phyloP scores from a whole-genome alignment of 306 rosid species.

The Quillaja saponaria region DNA sequence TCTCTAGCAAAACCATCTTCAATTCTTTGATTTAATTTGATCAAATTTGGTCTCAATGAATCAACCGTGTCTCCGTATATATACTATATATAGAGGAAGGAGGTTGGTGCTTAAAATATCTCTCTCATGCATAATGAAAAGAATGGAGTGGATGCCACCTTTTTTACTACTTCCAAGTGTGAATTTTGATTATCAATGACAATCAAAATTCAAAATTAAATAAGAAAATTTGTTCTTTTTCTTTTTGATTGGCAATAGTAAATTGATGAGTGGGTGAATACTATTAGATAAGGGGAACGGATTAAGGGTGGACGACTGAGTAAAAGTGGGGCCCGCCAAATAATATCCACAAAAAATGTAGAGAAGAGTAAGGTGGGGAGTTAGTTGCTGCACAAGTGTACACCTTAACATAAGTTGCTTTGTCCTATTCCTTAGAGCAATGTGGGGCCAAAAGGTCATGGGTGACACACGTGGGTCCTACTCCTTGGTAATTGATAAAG shows the following conservation, averaged over 20 bases:
- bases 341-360: constrained; percentile 28
- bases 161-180: constrained; percentile 35
- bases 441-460: constrained; percentile 7
- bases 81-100: too few relatives aligned
- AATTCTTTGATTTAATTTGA: too few relatives aligned
- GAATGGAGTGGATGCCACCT: background rate
- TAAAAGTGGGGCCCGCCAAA: constrained; percentile 34
- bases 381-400: constrained; percentile 31
- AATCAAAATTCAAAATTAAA: too few relatives aligned
- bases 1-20: constrained; percentile 74
- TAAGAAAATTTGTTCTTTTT: too few relatives aligned
- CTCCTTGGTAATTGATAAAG: background rate
- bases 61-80: constrained; percentile 10
- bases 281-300: constrained; percentile 20
- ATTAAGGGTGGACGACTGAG: constrained; percentile 59
- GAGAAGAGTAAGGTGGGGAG: background rate
- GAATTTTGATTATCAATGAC: background rate
- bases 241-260: background rate
- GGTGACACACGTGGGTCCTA: constrained; percentile 21
- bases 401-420: background rate
- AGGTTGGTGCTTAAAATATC: constrained; percentile 41
- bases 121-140: background rate
- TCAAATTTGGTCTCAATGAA: background rate
- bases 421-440: constrained; percentile 45
- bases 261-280: constrained; percentile 20